phyloP scores from a whole-genome alignment of 2,329 filamentous ascomycete genomes.

The Cadophora sp. region DNA sequence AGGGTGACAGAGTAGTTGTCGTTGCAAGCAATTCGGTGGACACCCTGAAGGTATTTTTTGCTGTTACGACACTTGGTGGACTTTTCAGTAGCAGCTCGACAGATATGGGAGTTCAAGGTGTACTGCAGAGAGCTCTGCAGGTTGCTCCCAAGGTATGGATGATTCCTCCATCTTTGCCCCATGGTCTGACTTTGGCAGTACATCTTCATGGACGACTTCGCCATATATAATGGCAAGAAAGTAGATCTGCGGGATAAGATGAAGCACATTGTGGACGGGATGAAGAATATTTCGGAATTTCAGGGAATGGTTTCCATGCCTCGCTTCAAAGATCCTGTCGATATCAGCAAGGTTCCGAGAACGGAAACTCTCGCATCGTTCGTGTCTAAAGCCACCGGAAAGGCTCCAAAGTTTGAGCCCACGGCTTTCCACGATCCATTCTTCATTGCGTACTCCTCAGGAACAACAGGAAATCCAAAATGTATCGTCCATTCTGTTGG shows the following conservation, averaged over 20 bases:
- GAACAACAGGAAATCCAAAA: slow-evolving; percentile 84
- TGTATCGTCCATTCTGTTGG: slow-evolving; percentile 83
- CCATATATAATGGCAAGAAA: slow-evolving; percentile 80
- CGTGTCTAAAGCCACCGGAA: slow-evolving; percentile 43
- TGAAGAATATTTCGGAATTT: slow-evolving; percentile 67
- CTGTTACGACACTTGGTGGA: slow-evolving; percentile 72
- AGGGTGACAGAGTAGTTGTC: slow-evolving; percentile 77
- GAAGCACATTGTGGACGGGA: slow-evolving; percentile 64
- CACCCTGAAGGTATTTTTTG: slow-evolving; percentile 75
- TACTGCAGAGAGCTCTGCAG: slow-evolving; percentile 77
- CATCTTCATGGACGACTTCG: slow-evolving; percentile 83
- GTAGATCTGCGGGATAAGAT: slow-evolving; percentile 79
- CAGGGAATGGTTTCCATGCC: slow-evolving; percentile 68
- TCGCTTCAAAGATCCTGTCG: slow-evolving; percentile 66
- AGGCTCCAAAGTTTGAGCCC: slow-evolving; percentile 35
- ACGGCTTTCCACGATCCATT: slow-evolving; percentile 67
- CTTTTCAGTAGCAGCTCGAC: slow-evolving; percentile 80
- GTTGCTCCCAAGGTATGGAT: slow-evolving; percentile 68
- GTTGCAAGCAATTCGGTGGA: slow-evolving; percentile 79
- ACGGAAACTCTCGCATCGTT: slow-evolving; percentile 49
- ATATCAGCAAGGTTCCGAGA: slow-evolving; percentile 60
- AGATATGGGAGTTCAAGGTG: slow-evolving; percentile 82
- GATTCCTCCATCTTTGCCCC: not conserved
- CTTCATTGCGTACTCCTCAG: slow-evolving; percentile 78
- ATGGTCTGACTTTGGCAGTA: slow-evolving; percentile 50